These are phyloP conservation scores for Eucalyptus marginata DNA, from an alignment of 345 rosid species.

Conservation along the genomic window DNA sequence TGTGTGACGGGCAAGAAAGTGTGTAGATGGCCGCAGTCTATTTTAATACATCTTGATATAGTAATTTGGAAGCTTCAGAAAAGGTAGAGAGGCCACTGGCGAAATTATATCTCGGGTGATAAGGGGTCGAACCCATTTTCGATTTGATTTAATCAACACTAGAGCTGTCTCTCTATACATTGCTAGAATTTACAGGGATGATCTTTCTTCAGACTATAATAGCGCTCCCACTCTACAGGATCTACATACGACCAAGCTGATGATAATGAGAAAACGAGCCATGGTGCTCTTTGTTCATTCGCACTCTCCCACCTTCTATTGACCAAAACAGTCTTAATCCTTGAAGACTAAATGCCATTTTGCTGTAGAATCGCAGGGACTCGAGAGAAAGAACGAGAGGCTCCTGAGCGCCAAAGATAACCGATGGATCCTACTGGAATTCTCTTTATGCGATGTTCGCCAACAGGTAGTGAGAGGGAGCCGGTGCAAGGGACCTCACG, in stretches of 20 bases:
- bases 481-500: neutral
- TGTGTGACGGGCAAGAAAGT: neutral
- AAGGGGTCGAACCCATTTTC: neutral
- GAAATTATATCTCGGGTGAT: neutral
- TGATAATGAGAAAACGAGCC: neutral
- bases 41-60: neutral
- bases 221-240: neutral
- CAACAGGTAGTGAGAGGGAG: neutral
- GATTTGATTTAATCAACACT: neutral
- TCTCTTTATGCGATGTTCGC: neutral
- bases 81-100: neutral
- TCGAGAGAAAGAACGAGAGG: neutral
- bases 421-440: neutral
- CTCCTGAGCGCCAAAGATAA: neutral
- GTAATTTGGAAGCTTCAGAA: neutral
- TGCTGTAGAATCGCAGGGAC: neutral
- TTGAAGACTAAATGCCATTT: neutral
- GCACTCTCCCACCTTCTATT: neutral
- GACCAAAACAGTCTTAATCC: neutral
- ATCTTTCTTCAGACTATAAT: neutral
- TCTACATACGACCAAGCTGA: neutral
- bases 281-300: neutral
- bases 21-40: neutral
- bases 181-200: neutral
- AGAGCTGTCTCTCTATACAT: neutral